Conservation (phyloP, 2,329 filamentous ascomycete genomes). For the Neurospora sp. region DNA sequence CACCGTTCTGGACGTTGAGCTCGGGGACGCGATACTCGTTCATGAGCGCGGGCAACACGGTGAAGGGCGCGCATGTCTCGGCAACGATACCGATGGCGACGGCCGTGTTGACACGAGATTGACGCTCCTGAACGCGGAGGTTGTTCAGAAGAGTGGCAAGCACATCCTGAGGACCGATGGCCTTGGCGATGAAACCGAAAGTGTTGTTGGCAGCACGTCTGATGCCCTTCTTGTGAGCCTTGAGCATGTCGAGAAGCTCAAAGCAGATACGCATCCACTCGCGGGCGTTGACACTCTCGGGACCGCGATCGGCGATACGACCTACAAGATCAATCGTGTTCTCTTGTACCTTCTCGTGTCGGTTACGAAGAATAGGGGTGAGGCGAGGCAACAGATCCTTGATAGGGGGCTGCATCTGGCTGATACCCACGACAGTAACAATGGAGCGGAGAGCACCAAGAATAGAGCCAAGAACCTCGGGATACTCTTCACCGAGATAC, state of each 20-base stretch:
- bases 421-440: slow-evolving; percentile 94
- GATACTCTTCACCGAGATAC: slow-evolving; percentile 96
- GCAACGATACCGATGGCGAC: slow-evolving; percentile 98
- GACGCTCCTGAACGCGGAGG: slow-evolving; percentile 89
- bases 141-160: slow-evolving; percentile 94
- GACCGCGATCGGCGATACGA: slow-evolving; percentile 92
- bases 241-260: slow-evolving; percentile 96
- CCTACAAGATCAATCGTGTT: slow-evolving; percentile 98
- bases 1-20: slow-evolving; percentile 97
- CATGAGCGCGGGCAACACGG: slow-evolving; percentile 96
- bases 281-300: slow-evolving; percentile 89
- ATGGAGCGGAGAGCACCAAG: slow-evolving; percentile 90
- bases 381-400: slow-evolving; percentile 89
- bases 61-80: slow-evolving; percentile 96
- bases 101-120: slow-evolving; percentile 95
- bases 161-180: slow-evolving; percentile 95
- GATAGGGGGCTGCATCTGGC: slow-evolving; percentile 96
- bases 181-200: slow-evolving; percentile 98
- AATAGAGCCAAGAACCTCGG: slow-evolving; percentile 93
- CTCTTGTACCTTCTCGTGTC: slow-evolving; percentile 98
- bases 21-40: slow-evolving; percentile 98
- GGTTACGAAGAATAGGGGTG: slow-evolving; percentile 95
- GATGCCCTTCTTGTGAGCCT: slow-evolving; percentile 99
- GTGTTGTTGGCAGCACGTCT: slow-evolving; percentile 98
- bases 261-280: slow-evolving; percentile 99